Conservation (phyloP, 495 filamentous ascomycete genomes). For the Glonium stellatum region DNA sequence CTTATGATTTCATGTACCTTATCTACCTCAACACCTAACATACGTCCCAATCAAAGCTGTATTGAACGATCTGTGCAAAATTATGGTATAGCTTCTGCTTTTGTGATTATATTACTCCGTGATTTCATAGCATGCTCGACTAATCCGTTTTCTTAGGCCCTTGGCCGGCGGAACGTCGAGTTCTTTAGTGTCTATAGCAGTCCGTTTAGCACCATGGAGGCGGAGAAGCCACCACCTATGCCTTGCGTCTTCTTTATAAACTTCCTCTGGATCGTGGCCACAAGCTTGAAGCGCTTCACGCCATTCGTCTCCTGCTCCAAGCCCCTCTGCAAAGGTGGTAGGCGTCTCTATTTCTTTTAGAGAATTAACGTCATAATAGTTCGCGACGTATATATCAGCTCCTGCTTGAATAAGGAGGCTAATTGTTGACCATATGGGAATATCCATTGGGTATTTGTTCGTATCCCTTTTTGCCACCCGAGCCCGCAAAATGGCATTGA, state of each 20-base stretch:
- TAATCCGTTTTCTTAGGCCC: neutral
- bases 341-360: neutral
- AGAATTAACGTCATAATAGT: neutral
- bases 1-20: no score
- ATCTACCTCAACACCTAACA: no score
- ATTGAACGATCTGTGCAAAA: no score
- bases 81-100: no score
- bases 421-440: conserved; percentile 1
- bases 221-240: neutral
- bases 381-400: conserved; percentile 2
- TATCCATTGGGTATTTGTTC: no score
- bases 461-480: no score
- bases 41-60: no score
- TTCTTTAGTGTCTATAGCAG: conserved; percentile 1
- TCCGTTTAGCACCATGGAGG: conserved; percentile 1
- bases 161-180: neutral
- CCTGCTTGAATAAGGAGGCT: conserved; percentile 2
- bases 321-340: neutral
- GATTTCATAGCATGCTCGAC: neutral
- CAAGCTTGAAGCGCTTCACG: conserved; percentile 1
- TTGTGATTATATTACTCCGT: no score
- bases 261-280: neutral
- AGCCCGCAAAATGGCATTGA: no score
- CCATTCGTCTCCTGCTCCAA: no score
- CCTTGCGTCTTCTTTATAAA: neutral